phyloP scores from a whole-genome alignment of 306 rosid genomes.

The Lablab purpureus region DNA sequence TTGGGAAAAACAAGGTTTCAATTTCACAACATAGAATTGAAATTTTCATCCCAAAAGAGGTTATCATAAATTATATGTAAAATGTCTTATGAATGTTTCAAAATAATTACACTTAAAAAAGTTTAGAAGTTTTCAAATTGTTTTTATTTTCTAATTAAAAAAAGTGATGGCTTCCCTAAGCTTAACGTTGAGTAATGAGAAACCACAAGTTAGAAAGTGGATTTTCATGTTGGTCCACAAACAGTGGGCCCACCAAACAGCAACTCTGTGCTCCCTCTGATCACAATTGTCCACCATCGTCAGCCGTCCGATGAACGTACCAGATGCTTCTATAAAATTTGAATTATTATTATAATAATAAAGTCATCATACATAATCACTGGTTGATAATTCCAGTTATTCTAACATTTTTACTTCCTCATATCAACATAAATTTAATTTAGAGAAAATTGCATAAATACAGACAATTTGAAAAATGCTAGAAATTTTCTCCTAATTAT shows the following conservation, averaged over 20 bases:
- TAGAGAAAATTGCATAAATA: no score
- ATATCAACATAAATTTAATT: no score
- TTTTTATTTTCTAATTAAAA: neutral
- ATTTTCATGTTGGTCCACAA: slow-evolving; percentile 6
- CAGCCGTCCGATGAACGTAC: neutral
- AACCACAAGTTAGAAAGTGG: slow-evolving; percentile 33
- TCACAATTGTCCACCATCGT: neutral
- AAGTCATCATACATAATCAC: slow-evolving; percentile 16
- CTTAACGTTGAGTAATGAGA: slow-evolving; percentile 15
- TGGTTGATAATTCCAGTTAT: neutral
- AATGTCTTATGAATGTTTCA: neutral
- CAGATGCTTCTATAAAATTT: neutral
- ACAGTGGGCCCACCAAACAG: slow-evolving; percentile 40
- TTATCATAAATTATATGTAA: neutral
- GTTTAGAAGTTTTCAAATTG: neutral
- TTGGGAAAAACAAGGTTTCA: neutral
- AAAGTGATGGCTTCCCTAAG: neutral
- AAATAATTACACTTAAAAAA: neutral
- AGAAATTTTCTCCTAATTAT: no score
- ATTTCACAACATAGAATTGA: neutral
- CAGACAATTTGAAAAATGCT: no score
- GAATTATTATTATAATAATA: neutral
- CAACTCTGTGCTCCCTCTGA: neutral
- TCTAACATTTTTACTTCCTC: no score
- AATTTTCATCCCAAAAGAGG: neutral